A percentile compares a stretch with the other conserved stretches of the same genome.
Evolutionary conservation across 1,284 basidiomycete genomes (phyloP).

Genomic region (Retiboletus flavoniger): DNA sequence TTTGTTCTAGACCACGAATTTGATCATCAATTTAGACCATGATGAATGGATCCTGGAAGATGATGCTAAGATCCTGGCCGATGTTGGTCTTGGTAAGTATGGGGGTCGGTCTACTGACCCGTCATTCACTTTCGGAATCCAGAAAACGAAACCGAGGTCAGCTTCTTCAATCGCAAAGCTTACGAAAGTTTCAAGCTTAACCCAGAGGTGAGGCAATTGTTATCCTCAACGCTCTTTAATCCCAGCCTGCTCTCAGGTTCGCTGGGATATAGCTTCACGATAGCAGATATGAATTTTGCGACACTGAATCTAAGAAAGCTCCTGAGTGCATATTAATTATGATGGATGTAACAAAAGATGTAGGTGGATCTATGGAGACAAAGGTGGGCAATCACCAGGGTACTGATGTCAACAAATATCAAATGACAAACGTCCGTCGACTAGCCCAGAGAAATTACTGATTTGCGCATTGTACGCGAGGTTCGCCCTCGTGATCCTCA

Average conservation of each 20-base stretch:
- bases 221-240: not conserved
- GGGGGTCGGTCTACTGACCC: not conserved
- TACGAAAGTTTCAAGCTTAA: constrained; percentile 81
- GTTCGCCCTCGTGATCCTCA: constrained; percentile 74
- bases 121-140: constrained; percentile 13
- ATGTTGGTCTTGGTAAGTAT: constrained; percentile 71
- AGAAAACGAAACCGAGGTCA: constrained; percentile 96
- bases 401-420: constrained; percentile 25
- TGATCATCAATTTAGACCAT: constrained; percentile 93
- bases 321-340: constrained; percentile 31
- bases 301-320: constrained; percentile 5
- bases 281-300: not conserved
- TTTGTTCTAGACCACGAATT: constrained; percentile 74
- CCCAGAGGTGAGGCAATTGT: constrained; percentile 61
- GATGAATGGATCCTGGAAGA: constrained; percentile 89
- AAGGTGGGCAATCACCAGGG: constrained; percentile 16
- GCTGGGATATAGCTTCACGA: constrained; percentile 27
- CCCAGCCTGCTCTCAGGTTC: constrained; percentile 19
- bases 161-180: constrained; percentile 77
- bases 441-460: constrained; percentile 48
- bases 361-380: constrained; percentile 29
- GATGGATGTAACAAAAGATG: constrained; percentile 31
- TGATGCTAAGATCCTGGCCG: constrained; percentile 59
- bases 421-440: constrained; percentile 14
- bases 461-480: constrained; percentile 81